Base-by-base conservation (phyloP, 495 filamentous ascomycete species). In the Parmelia sp. region DNA sequence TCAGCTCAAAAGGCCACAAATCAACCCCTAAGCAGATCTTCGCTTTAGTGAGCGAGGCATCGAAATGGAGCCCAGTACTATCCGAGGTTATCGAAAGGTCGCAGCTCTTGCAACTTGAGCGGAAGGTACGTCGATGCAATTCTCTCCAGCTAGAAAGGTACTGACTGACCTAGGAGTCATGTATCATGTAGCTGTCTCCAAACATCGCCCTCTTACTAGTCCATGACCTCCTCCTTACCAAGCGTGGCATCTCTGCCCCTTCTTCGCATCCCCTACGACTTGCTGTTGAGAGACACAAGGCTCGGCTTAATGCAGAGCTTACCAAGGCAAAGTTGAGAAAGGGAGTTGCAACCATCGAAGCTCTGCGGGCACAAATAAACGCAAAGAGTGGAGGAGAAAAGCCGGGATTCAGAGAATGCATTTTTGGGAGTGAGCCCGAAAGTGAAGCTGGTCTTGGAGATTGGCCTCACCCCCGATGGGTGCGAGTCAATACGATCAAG, bases 41-140 rank as follows among this genome's bases (percentile, higher is more conserved):
- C 70, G 94, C 94, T 4, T 76, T 98, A 10, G 85, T 88, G 44
- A 83, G 85, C 37, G 92, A 97, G 72, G 86, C 90, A 3, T 83
- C 89, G 53, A 96, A 96, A 87, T 96, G 95, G 90, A 90, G 90
- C 65, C 72, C 80, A 27, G 79, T 96, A 4, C 76, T 98, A 19
- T 89, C 90, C 59, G 91, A 95, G 64, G 87, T 97, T 5, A 85
- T 98, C 71, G 90, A 93, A 59, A 82, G 80, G 40, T 80, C 91
- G 4, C 85, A 84, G 29, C 76, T 96, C 8, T 76, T 95, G 19
- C 78, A 79, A 14, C 66, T 85, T 0, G 94, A 98, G 76, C 88
- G 83, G 56, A 96, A 96, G 85, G 92, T 96, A 74, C 62, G 72
- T 68, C 15, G 25, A 31, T 3, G 7, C 27, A 31, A 10, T 31